A percentile compares a stretch with the other conserved stretches of the same genome.
Evolutionary conservation across 2,329 filamentous ascomycete species (phyloP).

Genomic region (Cadophora gregata): DNA sequence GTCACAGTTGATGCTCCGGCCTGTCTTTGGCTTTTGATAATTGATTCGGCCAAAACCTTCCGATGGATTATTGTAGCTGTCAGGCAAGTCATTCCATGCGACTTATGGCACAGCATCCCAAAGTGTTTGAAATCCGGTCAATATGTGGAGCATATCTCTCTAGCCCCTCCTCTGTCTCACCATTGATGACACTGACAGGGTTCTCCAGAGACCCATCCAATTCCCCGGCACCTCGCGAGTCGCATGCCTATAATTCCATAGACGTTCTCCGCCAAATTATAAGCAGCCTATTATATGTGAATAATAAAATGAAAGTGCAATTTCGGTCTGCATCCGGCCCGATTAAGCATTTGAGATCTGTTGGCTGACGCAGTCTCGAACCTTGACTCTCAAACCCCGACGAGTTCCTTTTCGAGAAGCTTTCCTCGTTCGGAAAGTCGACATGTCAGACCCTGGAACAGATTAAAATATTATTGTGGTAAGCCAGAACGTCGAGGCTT

Average conservation of each 20-base stretch:
- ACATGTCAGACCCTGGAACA: neutral
- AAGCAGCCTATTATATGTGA: conserved; percentile 6
- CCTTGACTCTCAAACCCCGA: conserved; percentile 9
- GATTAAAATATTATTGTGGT: neutral
- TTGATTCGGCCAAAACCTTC: neutral
- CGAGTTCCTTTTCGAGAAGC: conserved; percentile 30
- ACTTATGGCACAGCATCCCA: neutral
- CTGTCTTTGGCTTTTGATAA: neutral
- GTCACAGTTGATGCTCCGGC: no score
- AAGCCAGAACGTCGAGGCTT: conserved; percentile 15
- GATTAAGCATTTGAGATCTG: conserved; percentile 12
- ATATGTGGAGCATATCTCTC: conserved; percentile 29
- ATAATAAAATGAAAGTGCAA: conserved; percentile 16
- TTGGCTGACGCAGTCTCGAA: conserved; percentile 3
- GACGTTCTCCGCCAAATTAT: neutral
- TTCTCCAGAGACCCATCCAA: conserved; percentile 27
- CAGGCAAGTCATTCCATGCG: neutral
- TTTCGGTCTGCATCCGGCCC: conserved; percentile 16
- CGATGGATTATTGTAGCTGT: neutral
- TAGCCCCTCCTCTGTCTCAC: conserved; percentile 12
- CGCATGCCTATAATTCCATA: neutral
- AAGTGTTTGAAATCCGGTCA: neutral
- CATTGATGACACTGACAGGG: conserved; percentile 19
- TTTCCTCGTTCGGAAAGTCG: conserved; percentile 24
- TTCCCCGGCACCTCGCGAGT: neutral